phyloP scores from a whole-genome alignment of 345 rosid genomes.

The Bruguiera sexangula region DNA sequence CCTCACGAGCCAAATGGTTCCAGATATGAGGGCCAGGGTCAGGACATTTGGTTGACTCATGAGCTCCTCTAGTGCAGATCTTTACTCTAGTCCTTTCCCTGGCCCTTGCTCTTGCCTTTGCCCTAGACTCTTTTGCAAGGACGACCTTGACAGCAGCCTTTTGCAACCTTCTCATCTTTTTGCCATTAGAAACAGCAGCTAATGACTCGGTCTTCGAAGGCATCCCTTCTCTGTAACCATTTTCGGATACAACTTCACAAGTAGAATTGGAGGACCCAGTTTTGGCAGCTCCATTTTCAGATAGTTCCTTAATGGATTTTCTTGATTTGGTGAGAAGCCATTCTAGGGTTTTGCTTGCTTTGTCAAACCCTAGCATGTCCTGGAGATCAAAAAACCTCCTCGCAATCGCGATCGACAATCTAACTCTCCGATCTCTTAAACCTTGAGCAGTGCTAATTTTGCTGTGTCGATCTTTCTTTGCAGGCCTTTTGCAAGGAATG shows the following conservation, averaged over 20 bases:
- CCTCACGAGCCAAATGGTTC: slow-evolving; percentile 27
- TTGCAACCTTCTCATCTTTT: slow-evolving; percentile 22
- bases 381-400: slow-evolving; percentile 82
- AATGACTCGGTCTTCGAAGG: slow-evolving; percentile 18
- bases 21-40: slow-evolving; percentile 28
- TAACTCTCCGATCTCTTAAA: slow-evolving; percentile 74
- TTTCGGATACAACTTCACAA: slow-evolving; percentile 12
- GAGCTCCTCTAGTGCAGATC: slow-evolving; percentile 21
- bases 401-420: slow-evolving; percentile 67
- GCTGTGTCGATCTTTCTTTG: slow-evolving; percentile 68
- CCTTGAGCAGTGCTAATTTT: slow-evolving; percentile 80
- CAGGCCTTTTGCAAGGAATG: slow-evolving; percentile 20
- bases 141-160: slow-evolving; percentile 18
- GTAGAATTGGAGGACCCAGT: slow-evolving; percentile 24
- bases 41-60: slow-evolving; percentile 18
- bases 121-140: slow-evolving; percentile 38
- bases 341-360: slow-evolving; percentile 78
- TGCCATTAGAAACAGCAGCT: slow-evolving; percentile 13
- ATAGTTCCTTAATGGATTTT: slow-evolving; percentile 50
- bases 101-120: slow-evolving; percentile 57
- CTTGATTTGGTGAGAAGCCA: slow-evolving; percentile 67
- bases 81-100: slow-evolving; percentile 48
- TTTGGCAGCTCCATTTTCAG: slow-evolving; percentile 9
- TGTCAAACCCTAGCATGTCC: slow-evolving; percentile 78
- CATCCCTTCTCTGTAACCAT: slow-evolving; percentile 4